phyloP scores from a whole-genome alignment of 2,329 filamentous ascomycete genomes.

The Fusarium sp. region DNA sequence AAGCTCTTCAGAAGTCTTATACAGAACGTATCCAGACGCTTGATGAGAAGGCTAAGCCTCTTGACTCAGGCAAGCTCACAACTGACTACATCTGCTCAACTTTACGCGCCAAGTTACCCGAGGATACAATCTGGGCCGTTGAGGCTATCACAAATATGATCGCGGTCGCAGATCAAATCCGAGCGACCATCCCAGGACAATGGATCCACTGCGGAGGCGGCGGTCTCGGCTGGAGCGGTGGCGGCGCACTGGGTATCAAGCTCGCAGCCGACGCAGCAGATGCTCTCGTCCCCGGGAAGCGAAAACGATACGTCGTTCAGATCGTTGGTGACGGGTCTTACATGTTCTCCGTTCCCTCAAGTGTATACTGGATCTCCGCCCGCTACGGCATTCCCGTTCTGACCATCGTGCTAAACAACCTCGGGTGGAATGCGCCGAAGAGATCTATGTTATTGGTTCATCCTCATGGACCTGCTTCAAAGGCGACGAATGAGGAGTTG shows the following conservation, averaged over 20 bases:
- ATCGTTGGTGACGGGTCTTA: conserved; percentile 27
- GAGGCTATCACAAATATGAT: conserved; percentile 24
- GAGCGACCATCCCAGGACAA: conserved; percentile 8
- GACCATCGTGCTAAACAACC: conserved; percentile 20
- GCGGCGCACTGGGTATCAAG: conserved; percentile 12
- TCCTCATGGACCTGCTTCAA: conserved; percentile 11
- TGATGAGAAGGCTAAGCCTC: neutral
- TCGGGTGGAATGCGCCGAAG: conserved; percentile 13
- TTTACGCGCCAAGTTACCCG: fast-evolving
- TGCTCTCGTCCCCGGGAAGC: neutral
- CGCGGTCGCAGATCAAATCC: neutral
- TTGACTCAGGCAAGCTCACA: neutral
- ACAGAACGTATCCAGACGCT: neutral
- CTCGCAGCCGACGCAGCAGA: conserved; percentile 12
- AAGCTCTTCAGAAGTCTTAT: neutral
- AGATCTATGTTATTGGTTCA: conserved; percentile 9
- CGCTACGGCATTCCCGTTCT: conserved; percentile 13
- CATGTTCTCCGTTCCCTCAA: conserved; percentile 19
- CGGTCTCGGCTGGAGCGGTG: conserved; percentile 21
- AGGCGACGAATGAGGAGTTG: conserved; percentile 4
- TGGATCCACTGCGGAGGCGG: conserved; percentile 24
- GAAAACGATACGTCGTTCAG: conserved; percentile 5
- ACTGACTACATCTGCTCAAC: conserved; percentile 6
- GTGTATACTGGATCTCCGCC: conserved; percentile 29
- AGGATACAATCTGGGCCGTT: conserved; percentile 3